Conservation (phyloP, 257 asterid genomes). For the Penstemon davidsonii region DNA sequence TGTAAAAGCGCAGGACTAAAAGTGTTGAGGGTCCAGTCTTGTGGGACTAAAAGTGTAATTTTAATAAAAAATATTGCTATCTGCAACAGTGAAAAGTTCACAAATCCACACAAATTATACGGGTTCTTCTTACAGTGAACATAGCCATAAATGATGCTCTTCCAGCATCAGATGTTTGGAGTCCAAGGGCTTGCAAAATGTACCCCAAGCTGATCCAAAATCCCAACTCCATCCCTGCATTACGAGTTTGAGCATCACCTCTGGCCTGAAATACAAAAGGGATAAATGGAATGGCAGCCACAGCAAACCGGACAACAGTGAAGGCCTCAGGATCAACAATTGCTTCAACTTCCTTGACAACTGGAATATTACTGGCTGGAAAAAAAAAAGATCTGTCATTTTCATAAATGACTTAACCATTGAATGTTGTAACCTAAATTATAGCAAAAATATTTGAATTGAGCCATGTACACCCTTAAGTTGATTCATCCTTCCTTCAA, state of each 20-base stretch:
- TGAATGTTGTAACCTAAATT: slow-evolving; percentile 5
- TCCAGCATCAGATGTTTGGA: slow-evolving; percentile 82
- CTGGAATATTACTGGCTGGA: slow-evolving; percentile 84
- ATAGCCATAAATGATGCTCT: slow-evolving; percentile 71
- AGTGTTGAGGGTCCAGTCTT: too few relatives aligned
- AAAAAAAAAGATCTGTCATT: neutral
- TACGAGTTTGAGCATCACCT: slow-evolving; percentile 54
- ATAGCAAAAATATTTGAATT: slow-evolving; percentile 16
- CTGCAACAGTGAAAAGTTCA: neutral
- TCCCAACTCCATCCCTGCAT: slow-evolving; percentile 76
- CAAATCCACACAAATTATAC: neutral
- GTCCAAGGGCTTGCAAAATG: slow-evolving; percentile 78
- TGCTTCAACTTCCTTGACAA: slow-evolving; percentile 78
- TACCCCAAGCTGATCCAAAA: slow-evolving; percentile 79
- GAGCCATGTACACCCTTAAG: neutral
- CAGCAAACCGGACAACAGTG: slow-evolving; percentile 62
- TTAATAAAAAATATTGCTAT: neutral
- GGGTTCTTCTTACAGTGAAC: slow-evolving; percentile 64
- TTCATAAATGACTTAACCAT: slow-evolving; percentile 10
- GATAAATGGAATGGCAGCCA: slow-evolving; percentile 61
- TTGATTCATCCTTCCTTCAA: neutral
- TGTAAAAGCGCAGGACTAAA: too few relatives aligned
- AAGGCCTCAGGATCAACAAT: slow-evolving; percentile 68
- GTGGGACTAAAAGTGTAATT: too few relatives aligned
- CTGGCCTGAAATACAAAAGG: slow-evolving; percentile 58